Conservation (phyloP, 1,284 basidiomycete genomes). For the Ustilago crameri region DNA sequence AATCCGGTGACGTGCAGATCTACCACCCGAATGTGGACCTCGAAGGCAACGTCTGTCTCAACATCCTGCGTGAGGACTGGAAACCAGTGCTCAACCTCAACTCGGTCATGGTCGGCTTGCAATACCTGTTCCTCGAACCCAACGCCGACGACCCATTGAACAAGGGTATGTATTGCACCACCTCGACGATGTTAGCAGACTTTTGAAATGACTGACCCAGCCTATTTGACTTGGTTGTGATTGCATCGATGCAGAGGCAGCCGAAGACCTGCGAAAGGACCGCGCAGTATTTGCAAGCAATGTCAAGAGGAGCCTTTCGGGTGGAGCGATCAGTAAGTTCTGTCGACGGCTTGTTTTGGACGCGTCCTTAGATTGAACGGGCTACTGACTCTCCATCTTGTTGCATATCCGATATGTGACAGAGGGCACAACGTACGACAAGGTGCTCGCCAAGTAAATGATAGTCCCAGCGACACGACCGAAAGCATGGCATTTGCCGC, state of each 20-base stretch:
- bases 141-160: slow-evolving; percentile 98
- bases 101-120: slow-evolving; percentile 95
- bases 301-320: slow-evolving; percentile 56
- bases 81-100: slow-evolving; percentile 98
- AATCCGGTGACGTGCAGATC: slow-evolving; percentile 74
- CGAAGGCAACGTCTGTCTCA: slow-evolving; percentile 86
- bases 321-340: slow-evolving; percentile 59
- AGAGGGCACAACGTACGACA: slow-evolving; percentile 63
- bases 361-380: no score
- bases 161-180: slow-evolving; percentile 76
- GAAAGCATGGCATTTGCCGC: no score
- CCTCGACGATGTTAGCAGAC: no score
- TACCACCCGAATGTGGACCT: slow-evolving; percentile 99
- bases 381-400: slow-evolving; percentile 2
- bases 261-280: slow-evolving; percentile 65
- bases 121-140: slow-evolving; percentile 97
- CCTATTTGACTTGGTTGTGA: no score
- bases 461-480: not conserved
- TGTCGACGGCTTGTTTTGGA: no score
- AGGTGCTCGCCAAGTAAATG: slow-evolving; percentile 46
- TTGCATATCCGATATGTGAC: not conserved
- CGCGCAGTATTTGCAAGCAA: slow-evolving; percentile 57
- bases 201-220: not conserved
- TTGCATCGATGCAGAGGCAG: slow-evolving; percentile 58
- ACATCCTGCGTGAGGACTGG: slow-evolving; percentile 99